Conservation (phyloP, 805 yeast species). For the Zygoascus ofunaensis region DNA sequence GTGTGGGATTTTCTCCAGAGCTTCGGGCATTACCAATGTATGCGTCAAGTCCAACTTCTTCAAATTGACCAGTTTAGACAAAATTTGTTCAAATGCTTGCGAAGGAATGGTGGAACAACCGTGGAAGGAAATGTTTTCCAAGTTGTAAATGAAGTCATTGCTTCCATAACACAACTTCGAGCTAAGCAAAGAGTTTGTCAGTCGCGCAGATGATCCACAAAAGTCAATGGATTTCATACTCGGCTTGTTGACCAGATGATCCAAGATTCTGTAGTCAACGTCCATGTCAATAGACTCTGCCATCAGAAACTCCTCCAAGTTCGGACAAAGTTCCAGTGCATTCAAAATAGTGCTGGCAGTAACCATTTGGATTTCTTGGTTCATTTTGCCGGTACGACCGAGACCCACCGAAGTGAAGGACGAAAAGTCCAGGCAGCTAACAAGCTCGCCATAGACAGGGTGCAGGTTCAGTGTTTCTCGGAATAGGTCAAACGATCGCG, state of each 20-base stretch:
- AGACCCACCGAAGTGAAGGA: constrained; percentile 84
- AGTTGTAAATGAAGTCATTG: constrained; percentile 11
- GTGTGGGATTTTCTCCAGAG: constrained; percentile 46
- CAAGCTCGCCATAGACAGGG: constrained; percentile 38
- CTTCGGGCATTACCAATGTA: constrained; percentile 63
- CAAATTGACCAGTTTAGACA: constrained; percentile 49
- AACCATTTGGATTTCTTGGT: constrained; percentile 83
- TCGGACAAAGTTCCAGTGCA: constrained; percentile 52
- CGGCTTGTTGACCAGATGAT: constrained; percentile 46
- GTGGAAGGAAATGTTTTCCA: constrained; percentile 54
- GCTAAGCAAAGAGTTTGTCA: background rate
- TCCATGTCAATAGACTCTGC: constrained; percentile 82
- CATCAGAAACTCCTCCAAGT: constrained; percentile 69
- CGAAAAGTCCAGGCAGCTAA: constrained; percentile 73
- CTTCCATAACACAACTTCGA: background rate
- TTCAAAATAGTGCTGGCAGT: constrained; percentile 61
- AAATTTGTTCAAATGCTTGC: constrained; percentile 43
- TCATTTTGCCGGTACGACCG: constrained; percentile 85
- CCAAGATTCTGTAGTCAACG: constrained; percentile 50
- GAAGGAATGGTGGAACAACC: constrained; percentile 75
- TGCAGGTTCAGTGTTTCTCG: constrained; percentile 45
- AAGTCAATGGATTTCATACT: constrained; percentile 67
- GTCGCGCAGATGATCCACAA: constrained; percentile 60
- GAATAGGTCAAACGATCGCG: constrained; percentile 69
- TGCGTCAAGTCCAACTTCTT: constrained; percentile 72